Evolutionary conservation across 176 grass and related monocot genomes (phyloP), one percentile per base, ranked within the genome.

Genomic region (Dendrocalamus sinicus): DNA sequence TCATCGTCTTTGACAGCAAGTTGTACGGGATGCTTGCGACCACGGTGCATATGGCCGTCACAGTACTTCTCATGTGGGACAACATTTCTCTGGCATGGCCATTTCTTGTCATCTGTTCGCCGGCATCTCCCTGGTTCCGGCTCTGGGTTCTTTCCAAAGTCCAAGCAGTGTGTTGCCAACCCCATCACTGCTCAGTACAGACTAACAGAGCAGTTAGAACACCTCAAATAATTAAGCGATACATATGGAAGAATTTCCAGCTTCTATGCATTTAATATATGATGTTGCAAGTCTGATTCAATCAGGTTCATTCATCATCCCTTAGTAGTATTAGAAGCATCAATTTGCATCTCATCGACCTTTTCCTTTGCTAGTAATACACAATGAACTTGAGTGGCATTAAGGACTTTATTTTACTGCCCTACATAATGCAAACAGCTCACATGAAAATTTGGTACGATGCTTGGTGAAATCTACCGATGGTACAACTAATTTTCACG

Each of bases 31-130:
- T 86, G 89, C 65, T 32, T 91, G 81, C 89, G 89, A 69, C 89
- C 85, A 48, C 89, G 89, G 51, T 91, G 89, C 89, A 91, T 91
- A 76, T 91, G 89, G 10, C 89, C 86, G 24, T 91, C 71, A 41
- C 89, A 91, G 26, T 91, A 91, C 62, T 91, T 91, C 81, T 91
- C 89, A 20, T 91, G 88, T 4, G 89, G 85, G 20, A 91, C 88
- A 22, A 86, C 63, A 68, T 43, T 91, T 76, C 89, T 85, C 86
- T 86, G 88, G 77, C 89, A 91, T 44, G 86, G 85, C 89, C 89
- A 91, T 64, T 91, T 91, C 22, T 91, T 91, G 24, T 81, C 86
- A 72, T 91, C 89, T 16, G 89, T 91, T 84, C 89, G 89, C 6
- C 89, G 81, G 64, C 89, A 91, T 64, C 89, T 84, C 47, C 89